Evolutionary conservation across 352 stramenopile genomes (phyloP), one percentile per base, ranked within the genome.

Genomic region (Globisporangium yorkense): DNA sequence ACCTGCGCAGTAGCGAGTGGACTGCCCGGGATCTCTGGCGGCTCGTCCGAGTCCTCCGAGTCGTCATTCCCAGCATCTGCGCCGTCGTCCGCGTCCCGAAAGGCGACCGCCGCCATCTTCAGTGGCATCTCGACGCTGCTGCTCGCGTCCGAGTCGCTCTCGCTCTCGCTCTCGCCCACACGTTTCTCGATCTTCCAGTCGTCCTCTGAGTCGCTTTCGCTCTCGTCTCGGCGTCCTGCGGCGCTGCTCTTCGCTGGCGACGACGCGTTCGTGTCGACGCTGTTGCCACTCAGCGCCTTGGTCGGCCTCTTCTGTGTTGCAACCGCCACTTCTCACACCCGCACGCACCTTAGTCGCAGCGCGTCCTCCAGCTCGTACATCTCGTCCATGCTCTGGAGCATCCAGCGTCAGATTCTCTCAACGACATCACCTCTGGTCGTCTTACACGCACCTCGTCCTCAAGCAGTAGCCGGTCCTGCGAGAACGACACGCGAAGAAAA

Each of bases 361-460:
- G 71, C 59, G 48, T 80, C 78, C 0, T 86, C 76, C 9, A 86
- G 33, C 51, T 88, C 75, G 47, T 91, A 74, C 61, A 87, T 62
- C 60, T 91, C 78, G 49, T 91, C 80, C 80, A 91, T 91, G 61
- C 80, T 91, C 80, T 91, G 27, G 13, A 54, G 35, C 31, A 15
- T 8, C 8, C 8, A 5, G 31, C 31, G 31, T 37, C 8, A 37
- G 31, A 37, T 13, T 15, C 35, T 13, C 6, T 40, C 7, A 40
- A 12, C 35, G 10, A 3, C 35, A 40, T 2, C 2, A 40, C 2
- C 9, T 40, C 35, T 40, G 35, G 35, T 40, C 35, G 9, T 40
- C n/a, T 47, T n/a, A 18, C 18, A 10, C 45, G 7, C 48, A 84
- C 75, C 69, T 88, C 66, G 53, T 86, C 72, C 27, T 85, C 64